These are phyloP conservation scores for Kodamaea anthophila DNA, from an alignment of 1,139 yeast species.

Conservation along the genomic window DNA sequence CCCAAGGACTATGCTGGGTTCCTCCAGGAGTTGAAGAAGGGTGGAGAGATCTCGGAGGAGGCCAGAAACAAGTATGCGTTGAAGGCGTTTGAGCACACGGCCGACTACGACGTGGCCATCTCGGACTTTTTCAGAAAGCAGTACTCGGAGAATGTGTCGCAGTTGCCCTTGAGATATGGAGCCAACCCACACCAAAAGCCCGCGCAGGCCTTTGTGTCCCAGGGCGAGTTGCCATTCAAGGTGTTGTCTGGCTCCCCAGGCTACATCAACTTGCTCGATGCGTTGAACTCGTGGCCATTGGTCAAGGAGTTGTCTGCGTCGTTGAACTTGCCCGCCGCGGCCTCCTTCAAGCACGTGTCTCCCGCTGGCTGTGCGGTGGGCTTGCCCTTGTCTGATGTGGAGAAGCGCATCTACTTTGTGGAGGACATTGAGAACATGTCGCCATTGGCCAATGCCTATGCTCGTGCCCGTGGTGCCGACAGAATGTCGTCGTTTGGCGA, in stretches of 20 bases:
- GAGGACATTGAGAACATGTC: slow-evolving; percentile 91
- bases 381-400: slow-evolving; percentile 80
- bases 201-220: slow-evolving; percentile 88
- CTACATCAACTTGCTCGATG: slow-evolving; percentile 91
- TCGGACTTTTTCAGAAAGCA: slow-evolving; percentile 96
- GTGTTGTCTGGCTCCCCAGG: slow-evolving; percentile 95
- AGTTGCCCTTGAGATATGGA: slow-evolving; percentile 93
- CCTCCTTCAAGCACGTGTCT: slow-evolving; percentile 96
- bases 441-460: slow-evolving; percentile 95
- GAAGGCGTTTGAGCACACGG: slow-evolving; percentile 97
- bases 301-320: slow-evolving; percentile 95
- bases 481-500: slow-evolving; percentile 99
- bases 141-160: slow-evolving; percentile 84
- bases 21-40: slow-evolving; percentile 67
- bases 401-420: slow-evolving; percentile 93
- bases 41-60: slow-evolving; percentile 70
- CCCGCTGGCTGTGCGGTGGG: slow-evolving; percentile 99
- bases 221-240: slow-evolving; percentile 88
- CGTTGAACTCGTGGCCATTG: slow-evolving; percentile 96
- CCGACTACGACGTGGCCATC: slow-evolving; percentile 93
- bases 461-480: slow-evolving; percentile 99
- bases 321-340: slow-evolving; percentile 94
- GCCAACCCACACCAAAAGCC: slow-evolving; percentile 99
- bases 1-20: slow-evolving; percentile 88
- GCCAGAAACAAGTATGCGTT: slow-evolving; percentile 82